Evolutionary conservation across 106 monocot species (phyloP), one percentile per base, ranked within the genome.

Genomic region (Acanthochlamys bracteata): DNA sequence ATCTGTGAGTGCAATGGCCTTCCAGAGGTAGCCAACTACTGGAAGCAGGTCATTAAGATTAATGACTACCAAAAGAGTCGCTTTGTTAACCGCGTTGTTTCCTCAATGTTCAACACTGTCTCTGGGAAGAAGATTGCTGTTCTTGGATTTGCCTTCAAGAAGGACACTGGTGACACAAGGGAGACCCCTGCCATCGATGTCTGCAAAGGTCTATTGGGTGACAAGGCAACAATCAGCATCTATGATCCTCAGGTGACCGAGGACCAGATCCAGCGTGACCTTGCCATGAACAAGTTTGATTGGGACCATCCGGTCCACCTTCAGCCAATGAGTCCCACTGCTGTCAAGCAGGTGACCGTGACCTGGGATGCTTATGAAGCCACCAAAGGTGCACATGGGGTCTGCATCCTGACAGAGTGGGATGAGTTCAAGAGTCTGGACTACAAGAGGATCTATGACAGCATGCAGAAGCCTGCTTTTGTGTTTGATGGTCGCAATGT

Each of bases 1-100:
- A 79, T 79, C 58, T 79, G 79, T 23, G 74, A 79, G 64, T 79
- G 79, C 69, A 79, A 79, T 45, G 79, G 79, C 11, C 73, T 79
- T 15, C 45, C 65, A 11, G 79, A 79, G 56, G 79, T 79, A 7
- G 79, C 79, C 33, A 69, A 64, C 59, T 79, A 79, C 73, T 77
- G 77, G 77, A 77, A 77, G 77, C 77, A 77, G 66, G 77, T 77
- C 41, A 77, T 77, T 33, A 77, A 71, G 71, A 61, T 77, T 53
- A 77, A 77, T 55, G 77, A 77, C 67, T 77, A 77, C 66, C 77
- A 77, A 65, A 77, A 77, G 66, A 77, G 71, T 42, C 71, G 77
- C 3, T 77, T 77, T 11, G 77, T 77, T 11, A 77, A 77, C 43
- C 27, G 77, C 14, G 71, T 77, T 22, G 77, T 77, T 9, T 66